Conservation (phyloP, 108 stramenopile genomes). For the Ochromonas danica region DNA sequence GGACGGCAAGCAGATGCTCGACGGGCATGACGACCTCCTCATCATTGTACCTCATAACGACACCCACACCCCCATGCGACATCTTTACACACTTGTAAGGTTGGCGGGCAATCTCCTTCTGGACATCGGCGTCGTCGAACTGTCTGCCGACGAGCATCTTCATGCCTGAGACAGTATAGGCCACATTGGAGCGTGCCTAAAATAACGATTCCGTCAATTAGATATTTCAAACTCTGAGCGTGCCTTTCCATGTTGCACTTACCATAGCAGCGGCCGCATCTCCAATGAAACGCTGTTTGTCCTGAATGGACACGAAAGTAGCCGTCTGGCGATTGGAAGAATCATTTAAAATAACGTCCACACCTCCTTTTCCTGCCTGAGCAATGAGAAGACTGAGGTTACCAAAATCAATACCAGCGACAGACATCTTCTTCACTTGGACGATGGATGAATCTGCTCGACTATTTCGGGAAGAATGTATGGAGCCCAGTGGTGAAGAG, state of each 20-base stretch:
- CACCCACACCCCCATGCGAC: conserved; percentile 50
- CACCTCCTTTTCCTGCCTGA: conserved; percentile 88
- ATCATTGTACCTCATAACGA: conserved; percentile 57
- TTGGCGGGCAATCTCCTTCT: conserved; percentile 69
- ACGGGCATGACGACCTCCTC: conserved; percentile 61
- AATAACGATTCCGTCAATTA: background rate
- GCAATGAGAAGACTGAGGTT: conserved; percentile 81
- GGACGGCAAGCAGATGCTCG: conserved; percentile 84
- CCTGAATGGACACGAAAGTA: conserved; percentile 47
- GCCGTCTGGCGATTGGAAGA: conserved; percentile 85
- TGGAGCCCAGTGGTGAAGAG: no score
- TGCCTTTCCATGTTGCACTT: background rate
- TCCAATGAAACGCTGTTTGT: conserved; percentile 68
- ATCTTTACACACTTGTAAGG: conserved; percentile 64
- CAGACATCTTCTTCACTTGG: conserved; percentile 39
- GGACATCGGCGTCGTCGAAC: conserved; percentile 81
- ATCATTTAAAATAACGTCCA: conserved; percentile 96
- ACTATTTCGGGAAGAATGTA: no score
- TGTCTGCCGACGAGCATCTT: conserved; percentile 87
- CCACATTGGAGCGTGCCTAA: conserved; percentile 75
- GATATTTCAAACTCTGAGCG: background rate
- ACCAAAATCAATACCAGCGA: conserved; percentile 79
- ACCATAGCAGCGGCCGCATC: conserved; percentile 63
- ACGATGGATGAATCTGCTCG: no score
- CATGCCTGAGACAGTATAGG: conserved; percentile 80